A percentile compares a stretch with the other conserved stretches of the same genome.
phyloP scores from a whole-genome alignment of 2,329 filamentous ascomycete species.

The Escovopsis sp. region DNA sequence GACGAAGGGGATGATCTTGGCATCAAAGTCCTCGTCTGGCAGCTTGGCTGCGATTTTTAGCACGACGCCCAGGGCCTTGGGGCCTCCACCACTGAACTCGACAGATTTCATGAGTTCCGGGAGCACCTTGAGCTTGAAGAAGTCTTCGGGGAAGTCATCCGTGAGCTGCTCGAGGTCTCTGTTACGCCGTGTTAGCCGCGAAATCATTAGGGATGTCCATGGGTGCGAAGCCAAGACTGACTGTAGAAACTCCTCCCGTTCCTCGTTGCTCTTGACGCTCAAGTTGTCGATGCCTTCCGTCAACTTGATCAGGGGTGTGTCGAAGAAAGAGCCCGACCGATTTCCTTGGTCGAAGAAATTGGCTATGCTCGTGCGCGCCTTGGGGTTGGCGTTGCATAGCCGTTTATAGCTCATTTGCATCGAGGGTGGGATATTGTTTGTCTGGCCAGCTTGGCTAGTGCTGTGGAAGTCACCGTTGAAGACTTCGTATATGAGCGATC shows the following conservation, averaged over 20 bases:
- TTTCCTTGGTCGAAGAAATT: slow-evolving; percentile 85
- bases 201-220: slow-evolving; percentile 9
- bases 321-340: slow-evolving; percentile 74
- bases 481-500: slow-evolving; percentile 71
- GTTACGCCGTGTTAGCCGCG: slow-evolving; percentile 18
- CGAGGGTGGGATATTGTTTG: slow-evolving; percentile 67
- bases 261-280: slow-evolving; percentile 70
- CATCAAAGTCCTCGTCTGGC: slow-evolving; percentile 77
- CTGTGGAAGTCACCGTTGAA: slow-evolving; percentile 77
- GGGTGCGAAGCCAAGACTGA: slow-evolving; percentile 12
- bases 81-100: slow-evolving; percentile 93
- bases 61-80: slow-evolving; percentile 75
- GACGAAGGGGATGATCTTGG: slow-evolving; percentile 70
- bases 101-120: slow-evolving; percentile 95
- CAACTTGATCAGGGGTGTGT: slow-evolving; percentile 80
- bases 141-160: slow-evolving; percentile 93
- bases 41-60: slow-evolving; percentile 85
- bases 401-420: slow-evolving; percentile 91
- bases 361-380: slow-evolving; percentile 67
- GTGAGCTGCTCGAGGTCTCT: slow-evolving; percentile 70
- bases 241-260: slow-evolving; percentile 75
- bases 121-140: slow-evolving; percentile 93
- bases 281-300: slow-evolving; percentile 88
- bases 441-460: slow-evolving; percentile 67
- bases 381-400: slow-evolving; percentile 77